A percentile compares a stretch with the other conserved stretches of the same genome.
Conservation (phyloP, 2,329 filamentous ascomycete genomes). For the Leptographium flavum region DNA sequence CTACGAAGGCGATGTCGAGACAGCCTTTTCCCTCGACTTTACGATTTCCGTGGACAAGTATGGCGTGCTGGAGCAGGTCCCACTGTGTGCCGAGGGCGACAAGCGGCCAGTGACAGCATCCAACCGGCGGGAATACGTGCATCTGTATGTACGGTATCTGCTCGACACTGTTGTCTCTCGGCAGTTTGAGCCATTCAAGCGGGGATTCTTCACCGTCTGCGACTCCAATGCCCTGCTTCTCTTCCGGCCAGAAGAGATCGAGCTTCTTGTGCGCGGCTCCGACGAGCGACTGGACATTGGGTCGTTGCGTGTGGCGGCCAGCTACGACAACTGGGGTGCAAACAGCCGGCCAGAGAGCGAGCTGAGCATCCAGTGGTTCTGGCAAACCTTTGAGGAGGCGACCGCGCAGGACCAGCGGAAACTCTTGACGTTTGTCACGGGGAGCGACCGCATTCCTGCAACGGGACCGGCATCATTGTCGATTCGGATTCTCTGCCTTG, state of each 20-base stretch:
- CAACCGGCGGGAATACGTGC: conserved; percentile 76
- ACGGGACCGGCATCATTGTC: conserved; percentile 69
- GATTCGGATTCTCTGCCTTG: conserved; percentile 63
- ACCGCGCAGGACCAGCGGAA: conserved; percentile 56
- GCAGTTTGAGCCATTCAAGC: conserved; percentile 88
- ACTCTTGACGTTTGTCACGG: conserved; percentile 75
- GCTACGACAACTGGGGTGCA: conserved; percentile 66
- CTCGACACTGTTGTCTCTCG: conserved; percentile 64
- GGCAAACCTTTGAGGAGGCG: conserved; percentile 61
- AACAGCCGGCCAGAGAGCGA: conserved; percentile 42
- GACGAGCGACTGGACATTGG: conserved; percentile 71
- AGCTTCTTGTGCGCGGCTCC: conserved; percentile 71
- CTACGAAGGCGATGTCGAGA: conserved; percentile 71
- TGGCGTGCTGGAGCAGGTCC: conserved; percentile 49
- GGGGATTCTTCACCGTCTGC: conserved; percentile 86
- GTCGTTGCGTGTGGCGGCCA: conserved; percentile 60
- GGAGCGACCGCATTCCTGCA: conserved; percentile 79
- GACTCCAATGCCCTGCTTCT: conserved; percentile 76
- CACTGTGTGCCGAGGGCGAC: conserved; percentile 62
- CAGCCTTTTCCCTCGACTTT: conserved; percentile 71
- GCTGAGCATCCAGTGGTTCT: conserved; percentile 71
- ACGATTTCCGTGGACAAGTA: conserved; percentile 65
- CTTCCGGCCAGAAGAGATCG: conserved; percentile 84
- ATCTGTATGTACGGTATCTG: conserved; percentile 66
- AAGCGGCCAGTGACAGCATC: conserved; percentile 64